Evolutionary conservation across 345 rosid genomes (phyloP).

Genomic region (Laguncularia racemosa): DNA sequence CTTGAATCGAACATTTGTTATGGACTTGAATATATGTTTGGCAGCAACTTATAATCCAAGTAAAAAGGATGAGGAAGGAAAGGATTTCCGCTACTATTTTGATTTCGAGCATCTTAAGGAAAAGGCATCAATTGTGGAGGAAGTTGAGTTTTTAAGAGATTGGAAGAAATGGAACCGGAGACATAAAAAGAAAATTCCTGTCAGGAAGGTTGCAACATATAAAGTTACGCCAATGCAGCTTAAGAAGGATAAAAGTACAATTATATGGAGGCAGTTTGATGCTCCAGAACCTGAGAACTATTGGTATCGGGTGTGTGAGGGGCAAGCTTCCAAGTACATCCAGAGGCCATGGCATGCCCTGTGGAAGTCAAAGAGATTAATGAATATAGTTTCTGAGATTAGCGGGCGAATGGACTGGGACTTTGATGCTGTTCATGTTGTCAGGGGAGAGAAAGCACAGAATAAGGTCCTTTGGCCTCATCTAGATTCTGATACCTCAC

Average conservation of each 20-base stretch:
- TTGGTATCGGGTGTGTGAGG: slow-evolving; percentile 95
- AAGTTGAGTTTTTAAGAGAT: slow-evolving; percentile 62
- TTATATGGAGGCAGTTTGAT: slow-evolving; percentile 89
- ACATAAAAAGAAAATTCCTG: slow-evolving; percentile 65
- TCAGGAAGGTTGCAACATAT: slow-evolving; percentile 61
- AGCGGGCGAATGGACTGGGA: slow-evolving; percentile 97
- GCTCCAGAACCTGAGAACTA: slow-evolving; percentile 81
- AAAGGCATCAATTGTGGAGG: slow-evolving; percentile 65
- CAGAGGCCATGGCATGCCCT: slow-evolving; percentile 80
- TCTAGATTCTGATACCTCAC: slow-evolving; percentile 77
- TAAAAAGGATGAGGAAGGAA: slow-evolving; percentile 75
- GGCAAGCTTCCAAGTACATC: slow-evolving; percentile 59
- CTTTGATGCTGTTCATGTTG: slow-evolving; percentile 80
- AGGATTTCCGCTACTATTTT: slow-evolving; percentile 81
- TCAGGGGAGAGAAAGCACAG: slow-evolving; percentile 83
- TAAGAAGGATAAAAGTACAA: slow-evolving; percentile 64
- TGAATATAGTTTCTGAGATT: slow-evolving; percentile 80
- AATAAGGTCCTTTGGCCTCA: slow-evolving; percentile 88
- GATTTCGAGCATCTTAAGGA: slow-evolving; percentile 93
- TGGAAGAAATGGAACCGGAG: slow-evolving; percentile 84
- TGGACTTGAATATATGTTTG: slow-evolving; percentile 85
- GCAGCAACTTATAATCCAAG: slow-evolving; percentile 51
- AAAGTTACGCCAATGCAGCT: slow-evolving; percentile 66
- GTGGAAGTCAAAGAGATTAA: slow-evolving; percentile 94
- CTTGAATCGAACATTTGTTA: slow-evolving; percentile 81